A percentile compares a stretch with the other conserved stretches of the same genome.
Evolutionary conservation across 148 eudicot species (phyloP).

Genomic region (Hydrangea macrophylla): DNA sequence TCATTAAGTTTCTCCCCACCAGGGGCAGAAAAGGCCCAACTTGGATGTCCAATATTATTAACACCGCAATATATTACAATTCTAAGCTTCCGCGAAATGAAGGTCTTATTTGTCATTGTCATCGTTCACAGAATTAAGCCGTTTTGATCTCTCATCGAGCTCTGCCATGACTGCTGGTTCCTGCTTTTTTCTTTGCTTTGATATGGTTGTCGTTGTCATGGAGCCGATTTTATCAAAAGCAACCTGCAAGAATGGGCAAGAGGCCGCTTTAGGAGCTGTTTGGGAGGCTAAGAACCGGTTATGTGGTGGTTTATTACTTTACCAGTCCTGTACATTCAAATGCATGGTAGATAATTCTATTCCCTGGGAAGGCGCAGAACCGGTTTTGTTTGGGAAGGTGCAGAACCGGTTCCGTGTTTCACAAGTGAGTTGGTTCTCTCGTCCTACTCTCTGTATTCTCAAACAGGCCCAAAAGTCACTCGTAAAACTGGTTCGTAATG

Average conservation of each 20-base stretch:
- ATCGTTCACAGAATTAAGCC: slow-evolving; percentile 53
- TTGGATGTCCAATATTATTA: background rate
- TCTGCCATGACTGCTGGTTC: slow-evolving; percentile 96
- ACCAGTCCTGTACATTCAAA: too few relatives aligned
- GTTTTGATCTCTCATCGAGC: slow-evolving; percentile 74
- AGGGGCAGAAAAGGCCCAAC: slow-evolving; percentile 5
- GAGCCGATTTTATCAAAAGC: slow-evolving; percentile 87
- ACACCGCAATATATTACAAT: background rate
- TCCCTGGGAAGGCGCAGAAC: too few relatives aligned
- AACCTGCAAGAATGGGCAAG: slow-evolving; percentile 45
- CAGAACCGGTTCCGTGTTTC: too few relatives aligned
- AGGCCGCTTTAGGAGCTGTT: background rate
- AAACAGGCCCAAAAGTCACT: too few relatives aligned
- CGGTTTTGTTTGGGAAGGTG: too few relatives aligned
- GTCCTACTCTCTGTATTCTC: too few relatives aligned
- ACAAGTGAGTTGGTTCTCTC: too few relatives aligned
- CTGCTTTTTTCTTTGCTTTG: slow-evolving; percentile 93
- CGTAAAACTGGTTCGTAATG: too few relatives aligned
- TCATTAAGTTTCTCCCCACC: background rate
- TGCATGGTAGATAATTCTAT: too few relatives aligned
- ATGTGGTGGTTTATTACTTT: too few relatives aligned
- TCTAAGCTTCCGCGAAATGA: background rate
- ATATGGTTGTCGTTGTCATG: slow-evolving; percentile 71
- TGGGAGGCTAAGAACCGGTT: too few relatives aligned
- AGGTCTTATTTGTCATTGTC: slow-evolving; percentile 25